A percentile compares a stretch with the other conserved stretches of the same genome.
These are phyloP conservation scores for Linanthus parryae DNA, from an alignment of 148 eudicot species.

Conservation along the genomic window DNA sequence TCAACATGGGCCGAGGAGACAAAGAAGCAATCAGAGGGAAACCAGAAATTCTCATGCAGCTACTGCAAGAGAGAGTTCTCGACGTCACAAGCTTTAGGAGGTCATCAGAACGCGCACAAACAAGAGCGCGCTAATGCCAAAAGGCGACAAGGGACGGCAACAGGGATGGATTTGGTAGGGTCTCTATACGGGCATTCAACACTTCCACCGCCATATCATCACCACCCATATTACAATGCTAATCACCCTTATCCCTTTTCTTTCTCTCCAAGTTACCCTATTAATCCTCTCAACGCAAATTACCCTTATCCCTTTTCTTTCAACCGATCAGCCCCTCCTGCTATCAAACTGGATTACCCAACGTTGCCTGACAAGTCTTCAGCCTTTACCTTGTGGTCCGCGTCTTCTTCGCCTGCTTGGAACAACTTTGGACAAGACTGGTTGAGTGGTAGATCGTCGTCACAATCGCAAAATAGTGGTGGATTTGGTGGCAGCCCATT, in stretches of 20 bases:
- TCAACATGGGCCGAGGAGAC: too few relatives aligned
- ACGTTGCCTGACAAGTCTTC: too few relatives aligned
- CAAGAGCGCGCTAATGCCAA: conserved; percentile 13
- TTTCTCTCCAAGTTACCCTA: background rate
- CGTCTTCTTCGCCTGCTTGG: too few relatives aligned
- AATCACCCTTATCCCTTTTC: background rate
- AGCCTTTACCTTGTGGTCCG: too few relatives aligned
- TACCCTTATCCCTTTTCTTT: background rate
- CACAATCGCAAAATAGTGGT: too few relatives aligned
- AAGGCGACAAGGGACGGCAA: conserved; percentile 6
- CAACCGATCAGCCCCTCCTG: too few relatives aligned
- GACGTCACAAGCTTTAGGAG: conserved; percentile 17
- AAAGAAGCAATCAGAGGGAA: background rate
- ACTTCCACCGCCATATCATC: background rate
- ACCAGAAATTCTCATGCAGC: conserved; percentile 7
- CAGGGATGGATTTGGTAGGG: background rate
- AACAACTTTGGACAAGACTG: too few relatives aligned
- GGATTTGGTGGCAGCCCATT: too few relatives aligned
- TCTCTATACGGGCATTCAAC: too few relatives aligned
- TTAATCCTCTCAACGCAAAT: conserved; percentile 3
- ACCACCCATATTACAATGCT: conserved; percentile 1
- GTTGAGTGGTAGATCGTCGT: too few relatives aligned
- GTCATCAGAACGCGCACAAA: conserved; percentile 20
- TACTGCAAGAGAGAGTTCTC: conserved; percentile 17
- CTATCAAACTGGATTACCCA: too few relatives aligned